A percentile compares a stretch with the other conserved stretches of the same genome.
These are phyloP conservation scores for Puccinia triticina DNA, from an alignment of 1,284 basidiomycete species.

Conservation along the genomic window DNA sequence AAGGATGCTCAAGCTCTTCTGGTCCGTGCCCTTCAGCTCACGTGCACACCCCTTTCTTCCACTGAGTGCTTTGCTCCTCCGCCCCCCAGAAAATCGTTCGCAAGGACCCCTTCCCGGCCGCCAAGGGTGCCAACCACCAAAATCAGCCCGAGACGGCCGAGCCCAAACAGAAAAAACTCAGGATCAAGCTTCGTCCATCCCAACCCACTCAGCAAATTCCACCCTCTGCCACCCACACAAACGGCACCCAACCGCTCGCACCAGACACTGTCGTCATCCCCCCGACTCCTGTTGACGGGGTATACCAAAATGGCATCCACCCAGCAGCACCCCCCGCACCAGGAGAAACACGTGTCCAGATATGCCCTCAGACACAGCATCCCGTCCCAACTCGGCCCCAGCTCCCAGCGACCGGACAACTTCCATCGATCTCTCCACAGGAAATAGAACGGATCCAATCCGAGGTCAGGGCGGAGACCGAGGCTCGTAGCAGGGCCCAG, in stretches of 20 bases:
- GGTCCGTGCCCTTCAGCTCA: slow-evolving; percentile 43
- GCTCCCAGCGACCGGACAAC: not conserved
- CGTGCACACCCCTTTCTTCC: not conserved
- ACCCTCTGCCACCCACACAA: not conserved
- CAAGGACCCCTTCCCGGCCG: not conserved
- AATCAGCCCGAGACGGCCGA: not conserved
- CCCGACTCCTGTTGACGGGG: not conserved
- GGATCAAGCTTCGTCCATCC: slow-evolving; percentile 16
- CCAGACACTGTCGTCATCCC: slow-evolving; percentile 1
- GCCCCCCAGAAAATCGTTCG: not conserved
- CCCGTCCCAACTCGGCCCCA: not conserved
- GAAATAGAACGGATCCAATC: slow-evolving; percentile 3
- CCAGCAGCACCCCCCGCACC: not conserved
- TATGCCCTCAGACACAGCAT: not conserved
- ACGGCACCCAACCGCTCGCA: not conserved
- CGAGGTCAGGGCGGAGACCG: slow-evolving; percentile 8
- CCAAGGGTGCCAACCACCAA: not conserved
- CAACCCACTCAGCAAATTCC: slow-evolving; percentile 5
- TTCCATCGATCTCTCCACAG: slow-evolving; percentile 7
- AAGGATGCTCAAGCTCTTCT: slow-evolving; percentile 55
- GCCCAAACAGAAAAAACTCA: slow-evolving; percentile 45
- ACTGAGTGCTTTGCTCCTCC: not conserved
- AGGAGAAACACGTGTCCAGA: not conserved
- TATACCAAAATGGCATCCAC: not conserved
- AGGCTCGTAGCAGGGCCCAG: not conserved